Evolutionary conservation across 805 yeast species (phyloP).

Genomic region (Kazachstania psychrophila): DNA sequence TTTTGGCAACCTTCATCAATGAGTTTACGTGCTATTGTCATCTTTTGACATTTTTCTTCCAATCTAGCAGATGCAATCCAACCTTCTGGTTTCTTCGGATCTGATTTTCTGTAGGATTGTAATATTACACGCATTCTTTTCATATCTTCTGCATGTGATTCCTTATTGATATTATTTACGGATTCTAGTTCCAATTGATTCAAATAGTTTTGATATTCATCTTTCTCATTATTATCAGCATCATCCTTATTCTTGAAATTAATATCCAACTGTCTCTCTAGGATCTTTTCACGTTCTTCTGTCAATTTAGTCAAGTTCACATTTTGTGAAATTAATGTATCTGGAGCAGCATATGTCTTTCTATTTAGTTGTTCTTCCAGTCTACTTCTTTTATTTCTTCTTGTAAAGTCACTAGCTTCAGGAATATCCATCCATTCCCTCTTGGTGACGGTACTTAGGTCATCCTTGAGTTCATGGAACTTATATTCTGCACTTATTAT

Average conservation of each 20-base stretch:
- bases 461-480: conserved; percentile 61
- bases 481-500: conserved; percentile 30
- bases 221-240: conserved; percentile 16
- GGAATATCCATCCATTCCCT: conserved; percentile 80
- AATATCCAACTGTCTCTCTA: conserved; percentile 46
- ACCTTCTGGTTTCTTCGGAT: conserved; percentile 63
- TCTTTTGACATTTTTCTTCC: conserved; percentile 56
- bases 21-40: conserved; percentile 45
- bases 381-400: conserved; percentile 64
- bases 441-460: conserved; percentile 45
- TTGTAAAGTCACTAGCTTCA: conserved; percentile 81
- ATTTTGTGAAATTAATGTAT: conserved; percentile 41
- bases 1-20: conserved; percentile 67
- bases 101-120: conserved; percentile 57
- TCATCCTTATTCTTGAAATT: conserved; percentile 12
- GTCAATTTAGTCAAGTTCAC: conserved; percentile 45
- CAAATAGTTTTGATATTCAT: conserved; percentile 36
- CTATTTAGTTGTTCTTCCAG: conserved; percentile 51
- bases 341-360: conserved; percentile 78
- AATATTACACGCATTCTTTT: conserved; percentile 51
- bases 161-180: conserved; percentile 4
- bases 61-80: conserved; percentile 84
- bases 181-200: conserved; percentile 29
- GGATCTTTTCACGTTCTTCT: conserved; percentile 51
- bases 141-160: conserved; percentile 43